These are phyloP conservation scores for Hordeum pubiflorum DNA, from an alignment of 202 grass and related monocot species.

Conservation along the genomic window DNA sequence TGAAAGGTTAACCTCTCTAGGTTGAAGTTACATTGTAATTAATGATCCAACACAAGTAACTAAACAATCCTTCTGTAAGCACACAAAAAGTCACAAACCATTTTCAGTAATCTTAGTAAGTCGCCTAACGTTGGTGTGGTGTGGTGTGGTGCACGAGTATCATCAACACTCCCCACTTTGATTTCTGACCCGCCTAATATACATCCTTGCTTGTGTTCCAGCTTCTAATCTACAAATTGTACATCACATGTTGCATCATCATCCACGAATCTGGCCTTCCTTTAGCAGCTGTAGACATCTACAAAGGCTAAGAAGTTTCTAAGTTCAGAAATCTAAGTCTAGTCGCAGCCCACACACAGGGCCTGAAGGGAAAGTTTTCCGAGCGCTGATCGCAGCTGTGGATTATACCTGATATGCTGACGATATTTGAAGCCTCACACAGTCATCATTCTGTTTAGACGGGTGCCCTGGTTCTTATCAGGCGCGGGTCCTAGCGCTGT, in stretches of 20 bases:
- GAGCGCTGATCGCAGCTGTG: too few species aligned
- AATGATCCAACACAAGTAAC: background rate
- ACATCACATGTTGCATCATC: background rate
- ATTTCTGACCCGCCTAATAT: background rate
- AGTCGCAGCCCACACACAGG: background rate
- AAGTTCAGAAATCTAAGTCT: background rate
- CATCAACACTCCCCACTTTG: background rate
- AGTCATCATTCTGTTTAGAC: constrained; percentile 56
- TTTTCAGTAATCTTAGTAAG: background rate
- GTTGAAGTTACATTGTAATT: background rate
- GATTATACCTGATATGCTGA: constrained; percentile 26
- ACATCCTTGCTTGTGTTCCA: background rate
- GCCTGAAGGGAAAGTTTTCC: background rate
- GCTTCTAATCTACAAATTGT: background rate
- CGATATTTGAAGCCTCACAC: constrained; percentile 32
- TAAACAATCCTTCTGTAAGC: background rate
- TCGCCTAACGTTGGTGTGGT: background rate
- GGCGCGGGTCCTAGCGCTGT: constrained; percentile 52
- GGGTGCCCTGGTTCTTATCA: constrained; percentile 47
- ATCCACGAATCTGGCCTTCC: background rate
- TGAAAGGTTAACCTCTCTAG: too few species aligned
- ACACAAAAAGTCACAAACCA: background rate
- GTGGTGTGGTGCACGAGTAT: background rate
- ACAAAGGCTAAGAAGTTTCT: too few species aligned
- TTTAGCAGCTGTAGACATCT: background rate